Conservation (phyloP, 2,329 filamentous ascomycete genomes). For the Whalleya microplaca region DNA sequence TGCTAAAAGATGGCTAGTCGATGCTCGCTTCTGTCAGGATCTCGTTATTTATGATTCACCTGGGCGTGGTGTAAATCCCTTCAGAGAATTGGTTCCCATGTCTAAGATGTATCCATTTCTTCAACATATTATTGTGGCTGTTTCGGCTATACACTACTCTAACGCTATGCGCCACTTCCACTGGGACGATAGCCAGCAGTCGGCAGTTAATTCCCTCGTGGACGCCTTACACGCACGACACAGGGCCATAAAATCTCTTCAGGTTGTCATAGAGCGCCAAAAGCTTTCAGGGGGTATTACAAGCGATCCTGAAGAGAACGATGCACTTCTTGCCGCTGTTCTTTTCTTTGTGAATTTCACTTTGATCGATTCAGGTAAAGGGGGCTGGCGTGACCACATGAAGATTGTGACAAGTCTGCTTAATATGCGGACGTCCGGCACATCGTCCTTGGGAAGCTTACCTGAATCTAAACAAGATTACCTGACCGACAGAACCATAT, state of each 20-base stretch:
- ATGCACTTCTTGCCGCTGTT: slow-evolving; percentile 52
- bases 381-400: slow-evolving; percentile 51
- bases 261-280: slow-evolving; percentile 41
- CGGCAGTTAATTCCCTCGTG: slow-evolving; percentile 43
- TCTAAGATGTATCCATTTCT: slow-evolving; percentile 50
- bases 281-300: slow-evolving; percentile 20
- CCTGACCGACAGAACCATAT: background rate
- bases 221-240: slow-evolving; percentile 53
- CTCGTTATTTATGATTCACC: slow-evolving; percentile 53
- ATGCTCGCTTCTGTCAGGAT: slow-evolving; percentile 53
- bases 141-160: slow-evolving; percentile 53
- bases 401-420: slow-evolving; percentile 49
- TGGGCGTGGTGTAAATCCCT: slow-evolving; percentile 47
- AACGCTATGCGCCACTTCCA: slow-evolving; percentile 45
- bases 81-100: slow-evolving; percentile 52
- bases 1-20: slow-evolving; percentile 25
- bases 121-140: slow-evolving; percentile 52
- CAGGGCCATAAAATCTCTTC: slow-evolving; percentile 49
- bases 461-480: background rate
- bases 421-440: slow-evolving; percentile 13
- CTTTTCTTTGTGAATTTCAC: slow-evolving; percentile 57
- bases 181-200: slow-evolving; percentile 17
- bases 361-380: slow-evolving; percentile 52
- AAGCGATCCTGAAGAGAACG: slow-evolving; percentile 45
- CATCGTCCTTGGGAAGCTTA: background rate